Percentiles rank a stretch among this genome's conserved stretches.
Evolutionary conservation across 2,329 filamentous ascomycete genomes (phyloP).

Genomic region (Huntiella decipiens): DNA sequence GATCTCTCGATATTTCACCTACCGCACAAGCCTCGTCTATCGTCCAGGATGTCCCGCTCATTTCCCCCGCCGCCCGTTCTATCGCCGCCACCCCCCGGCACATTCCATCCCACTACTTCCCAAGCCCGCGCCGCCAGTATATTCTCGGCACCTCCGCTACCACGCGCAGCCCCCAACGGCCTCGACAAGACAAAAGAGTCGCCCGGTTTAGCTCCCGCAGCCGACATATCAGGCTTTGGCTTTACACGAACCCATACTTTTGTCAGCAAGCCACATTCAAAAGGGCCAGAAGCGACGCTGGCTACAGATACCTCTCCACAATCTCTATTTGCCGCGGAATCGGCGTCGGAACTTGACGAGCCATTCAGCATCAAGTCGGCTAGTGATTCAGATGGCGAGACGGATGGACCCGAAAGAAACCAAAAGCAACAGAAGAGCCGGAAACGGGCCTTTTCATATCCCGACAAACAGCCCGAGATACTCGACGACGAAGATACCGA

Average conservation of each 20-base stretch:
- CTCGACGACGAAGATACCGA: no score
- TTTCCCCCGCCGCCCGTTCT: constrained; percentile 6
- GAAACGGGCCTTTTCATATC: no score
- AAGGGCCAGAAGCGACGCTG: no score
- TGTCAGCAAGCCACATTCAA: no score
- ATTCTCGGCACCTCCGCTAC: not conserved
- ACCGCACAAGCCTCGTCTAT: not conserved
- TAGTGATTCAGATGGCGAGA: not conserved
- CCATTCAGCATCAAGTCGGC: constrained; percentile 2
- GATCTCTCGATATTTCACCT: no score
- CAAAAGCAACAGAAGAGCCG: no score
- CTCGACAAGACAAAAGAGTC: not conserved
- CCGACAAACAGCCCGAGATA: no score
- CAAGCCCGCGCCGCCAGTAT: not conserved
- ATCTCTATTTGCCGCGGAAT: constrained; percentile 1
- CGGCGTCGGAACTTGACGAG: constrained; percentile 7
- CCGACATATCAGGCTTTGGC: not conserved
- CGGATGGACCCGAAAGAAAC: no score
- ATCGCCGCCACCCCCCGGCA: constrained; percentile 3
- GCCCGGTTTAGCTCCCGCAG: not conserved
- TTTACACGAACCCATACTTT: not conserved
- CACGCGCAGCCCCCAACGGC: not conserved
- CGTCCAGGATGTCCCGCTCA: constrained; percentile 5
- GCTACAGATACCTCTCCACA: not conserved
- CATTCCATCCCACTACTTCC: not conserved